Conservation (phyloP, 345 rosid species). For the Eucalyptus shirleyi region DNA sequence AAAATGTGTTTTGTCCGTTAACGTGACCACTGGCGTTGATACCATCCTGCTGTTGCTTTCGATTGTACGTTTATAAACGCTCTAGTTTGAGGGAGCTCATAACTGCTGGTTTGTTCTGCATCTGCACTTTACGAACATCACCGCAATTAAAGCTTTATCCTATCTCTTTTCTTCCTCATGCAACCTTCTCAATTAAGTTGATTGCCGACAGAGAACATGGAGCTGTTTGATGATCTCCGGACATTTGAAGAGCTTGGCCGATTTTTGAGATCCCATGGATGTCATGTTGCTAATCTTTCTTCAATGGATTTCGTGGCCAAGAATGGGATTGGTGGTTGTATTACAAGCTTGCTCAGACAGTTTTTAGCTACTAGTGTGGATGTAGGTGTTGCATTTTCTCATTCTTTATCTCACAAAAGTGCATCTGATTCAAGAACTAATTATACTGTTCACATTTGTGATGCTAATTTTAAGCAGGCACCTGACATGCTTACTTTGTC, state of each 20-base stretch:
- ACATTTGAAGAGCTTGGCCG: conserved; percentile 69
- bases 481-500: conserved; percentile 68
- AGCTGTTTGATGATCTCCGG: conserved; percentile 81
- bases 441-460: neutral
- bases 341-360: conserved; percentile 73
- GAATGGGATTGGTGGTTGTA: conserved; percentile 72
- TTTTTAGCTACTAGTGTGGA: conserved; percentile 53
- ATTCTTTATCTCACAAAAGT: neutral
- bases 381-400: conserved; percentile 26
- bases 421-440: neutral
- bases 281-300: conserved; percentile 85
- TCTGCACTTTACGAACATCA: neutral
- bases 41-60: neutral
- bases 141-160: neutral
- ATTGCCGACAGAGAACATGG: conserved; percentile 67
- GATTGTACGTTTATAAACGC: neutral
- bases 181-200: neutral
- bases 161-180: neutral
- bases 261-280: conserved; percentile 65
- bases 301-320: conserved; percentile 61
- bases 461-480: conserved; percentile 35
- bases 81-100: neutral
- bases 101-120: neutral
- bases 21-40: neutral
- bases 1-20: neutral